A percentile compares a stretch with the other conserved stretches of the same genome.
Evolutionary conservation across 2,329 filamentous ascomycete species (phyloP).

Genomic region (Diaporthe velutina): DNA sequence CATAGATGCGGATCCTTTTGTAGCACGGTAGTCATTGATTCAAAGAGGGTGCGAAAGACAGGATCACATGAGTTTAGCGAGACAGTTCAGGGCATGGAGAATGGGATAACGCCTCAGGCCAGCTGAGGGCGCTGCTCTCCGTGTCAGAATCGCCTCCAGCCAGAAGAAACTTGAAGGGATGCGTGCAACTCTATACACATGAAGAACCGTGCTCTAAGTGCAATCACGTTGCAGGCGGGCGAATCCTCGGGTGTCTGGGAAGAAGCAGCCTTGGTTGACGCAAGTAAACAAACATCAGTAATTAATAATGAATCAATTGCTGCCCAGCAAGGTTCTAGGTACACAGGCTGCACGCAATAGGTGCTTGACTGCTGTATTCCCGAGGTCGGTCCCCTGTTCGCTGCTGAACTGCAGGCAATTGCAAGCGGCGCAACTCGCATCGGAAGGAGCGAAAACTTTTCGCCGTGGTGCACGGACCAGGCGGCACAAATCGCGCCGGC

Average conservation of each 20-base stretch:
- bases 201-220: background rate
- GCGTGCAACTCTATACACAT: background rate
- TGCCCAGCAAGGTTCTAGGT: background rate
- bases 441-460: slow-evolving; percentile 30
- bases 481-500: slow-evolving; percentile 30
- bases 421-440: background rate
- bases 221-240: background rate
- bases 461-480: slow-evolving; percentile 20
- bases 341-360: background rate
- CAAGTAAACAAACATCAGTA: background rate
- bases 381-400: background rate
- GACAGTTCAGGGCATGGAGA: background rate
- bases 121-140: background rate
- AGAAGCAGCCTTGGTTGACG: background rate
- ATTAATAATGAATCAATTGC: background rate
- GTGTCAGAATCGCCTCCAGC: background rate
- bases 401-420: background rate
- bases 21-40: background rate
- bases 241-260: background rate
- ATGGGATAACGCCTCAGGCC: background rate
- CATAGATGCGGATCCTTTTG: background rate
- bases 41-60: background rate
- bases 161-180: no score
- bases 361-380: background rate
- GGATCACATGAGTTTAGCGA: background rate